Evolutionary conservation across 805 yeast genomes (phyloP), one percentile per base, ranked within the genome.

Genomic region (Lachancea sp.): DNA sequence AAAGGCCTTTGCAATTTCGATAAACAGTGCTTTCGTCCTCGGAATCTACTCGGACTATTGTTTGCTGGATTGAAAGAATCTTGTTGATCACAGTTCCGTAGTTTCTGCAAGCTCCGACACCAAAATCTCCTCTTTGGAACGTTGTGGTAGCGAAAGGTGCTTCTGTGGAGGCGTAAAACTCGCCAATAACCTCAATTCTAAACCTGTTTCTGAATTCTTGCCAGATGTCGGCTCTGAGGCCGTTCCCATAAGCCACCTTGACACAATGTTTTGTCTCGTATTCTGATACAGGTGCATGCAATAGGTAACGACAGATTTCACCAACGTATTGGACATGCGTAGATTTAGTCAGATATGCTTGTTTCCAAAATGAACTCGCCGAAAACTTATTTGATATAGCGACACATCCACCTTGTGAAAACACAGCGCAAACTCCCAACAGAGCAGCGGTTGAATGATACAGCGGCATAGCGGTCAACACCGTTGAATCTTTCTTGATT

Each of bases 371-470:
- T 3, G 84, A 76, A 3, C 82, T 71, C 5, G 90, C 80, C 1
- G 95, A 83, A 60, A 90, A 89, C 60, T 83, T 85, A 48, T 79
- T 80, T 20, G 90, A 79, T 18, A 90, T 60, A 0, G 92, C 83
- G 35, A 83, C 75, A 48, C 88, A 76, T 1, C 83, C 92, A 36
- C 95, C 95, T 31, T 64, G 67, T 21, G 73, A 66, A 35, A 77
- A 61, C 0, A 80, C 69, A 1, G 95, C 88, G 54, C 89, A 70
- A 5, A 82, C 77, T 9, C 96, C 96, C 40, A 89, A 64, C 62
- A 87, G 72, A 0, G 96, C 83, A 3, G 96, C 97, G 0, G 97
- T 89, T 1, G 96, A 86, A 61, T 89, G 97, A 58, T 90, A 89
- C 45, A 90, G 67, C 1, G 97, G 97, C 97, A 89, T 89, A 1